Conservation (phyloP, 2,329 filamentous ascomycete species). For the Ceratocystis eucalypticola region DNA sequence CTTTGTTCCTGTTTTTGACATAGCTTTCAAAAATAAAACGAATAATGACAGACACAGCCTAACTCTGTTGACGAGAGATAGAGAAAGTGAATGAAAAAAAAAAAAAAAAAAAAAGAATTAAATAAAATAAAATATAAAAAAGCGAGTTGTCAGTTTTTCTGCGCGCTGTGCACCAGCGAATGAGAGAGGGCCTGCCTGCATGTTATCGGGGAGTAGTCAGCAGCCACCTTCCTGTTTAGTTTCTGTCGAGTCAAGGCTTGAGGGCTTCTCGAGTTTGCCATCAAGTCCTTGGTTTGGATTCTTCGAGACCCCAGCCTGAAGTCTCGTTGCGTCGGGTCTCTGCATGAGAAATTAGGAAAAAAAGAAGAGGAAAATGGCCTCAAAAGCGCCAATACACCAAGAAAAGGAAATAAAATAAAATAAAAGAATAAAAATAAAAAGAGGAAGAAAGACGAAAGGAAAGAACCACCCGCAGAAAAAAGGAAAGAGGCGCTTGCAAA, state of each 20-base stretch:
- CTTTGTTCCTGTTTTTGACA: neutral
- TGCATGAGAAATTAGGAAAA: neutral
- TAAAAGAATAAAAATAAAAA: neutral
- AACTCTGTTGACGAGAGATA: too few species aligned
- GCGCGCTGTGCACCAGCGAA: neutral
- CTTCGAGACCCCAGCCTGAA: neutral
- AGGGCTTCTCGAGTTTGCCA: neutral
- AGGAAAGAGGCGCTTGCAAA: neutral
- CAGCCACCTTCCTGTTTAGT: neutral
- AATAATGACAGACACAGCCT: too few species aligned
- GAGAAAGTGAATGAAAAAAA: too few species aligned
- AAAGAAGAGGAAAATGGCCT: too few species aligned
- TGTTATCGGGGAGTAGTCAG: neutral
- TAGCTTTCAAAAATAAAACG: too few species aligned
- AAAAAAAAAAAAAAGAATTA: too few species aligned
- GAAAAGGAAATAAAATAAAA: neutral
- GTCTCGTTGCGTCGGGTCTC: neutral
- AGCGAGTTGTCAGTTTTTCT: neutral
- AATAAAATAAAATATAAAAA: neutral
- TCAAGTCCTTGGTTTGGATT: neutral
- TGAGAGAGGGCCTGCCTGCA: neutral
- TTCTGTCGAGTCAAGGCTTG: neutral
- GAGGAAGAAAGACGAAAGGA: neutral
- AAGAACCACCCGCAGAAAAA: neutral
- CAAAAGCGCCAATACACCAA: neutral